These are phyloP conservation scores for Leptosphaerulina australis DNA, from an alignment of 2,329 filamentous ascomycete genomes.

Conservation along the genomic window DNA sequence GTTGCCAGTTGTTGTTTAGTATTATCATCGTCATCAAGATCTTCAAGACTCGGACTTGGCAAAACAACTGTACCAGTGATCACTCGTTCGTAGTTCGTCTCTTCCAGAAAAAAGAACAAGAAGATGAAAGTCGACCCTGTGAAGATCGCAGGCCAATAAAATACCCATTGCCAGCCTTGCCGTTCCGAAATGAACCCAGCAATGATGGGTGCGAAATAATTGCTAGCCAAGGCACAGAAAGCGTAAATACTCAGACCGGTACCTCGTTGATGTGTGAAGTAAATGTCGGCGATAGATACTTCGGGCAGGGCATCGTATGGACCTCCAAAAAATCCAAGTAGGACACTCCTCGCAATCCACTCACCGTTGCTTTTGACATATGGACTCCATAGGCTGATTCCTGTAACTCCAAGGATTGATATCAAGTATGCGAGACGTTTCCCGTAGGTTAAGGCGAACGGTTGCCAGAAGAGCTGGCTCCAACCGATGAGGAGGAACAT, in stretches of 20 bases:
- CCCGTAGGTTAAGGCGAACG: conserved; percentile 60
- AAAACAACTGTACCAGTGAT: conserved; percentile 25
- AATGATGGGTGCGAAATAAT: conserved; percentile 48
- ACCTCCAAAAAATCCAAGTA: conserved; percentile 56
- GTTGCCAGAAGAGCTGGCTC: conserved; percentile 60
- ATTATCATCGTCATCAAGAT: not conserved
- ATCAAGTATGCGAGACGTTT: conserved; percentile 57
- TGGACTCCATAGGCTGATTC: conserved; percentile 52
- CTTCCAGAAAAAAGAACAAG: conserved; percentile 65
- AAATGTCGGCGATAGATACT: conserved; percentile 53
- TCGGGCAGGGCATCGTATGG: conserved; percentile 59
- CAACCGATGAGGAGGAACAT: conserved; percentile 61
- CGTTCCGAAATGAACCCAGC: conserved; percentile 46
- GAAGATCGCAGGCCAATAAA: conserved; percentile 62
- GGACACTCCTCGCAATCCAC: conserved; percentile 55
- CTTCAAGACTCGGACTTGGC: not conserved
- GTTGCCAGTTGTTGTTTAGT: conserved; percentile 2
- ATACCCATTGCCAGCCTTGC: conserved; percentile 47
- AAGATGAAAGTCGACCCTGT: conserved; percentile 56
- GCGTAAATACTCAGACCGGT: conserved; percentile 43
- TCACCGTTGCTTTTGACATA: conserved; percentile 54
- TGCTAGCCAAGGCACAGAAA: conserved; percentile 42
- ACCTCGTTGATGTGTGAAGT: conserved; percentile 46
- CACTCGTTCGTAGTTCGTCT: conserved; percentile 60
- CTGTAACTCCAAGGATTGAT: conserved; percentile 50